phyloP scores from a whole-genome alignment of 306 rosid species.

The Castanopsis chinensis region DNA sequence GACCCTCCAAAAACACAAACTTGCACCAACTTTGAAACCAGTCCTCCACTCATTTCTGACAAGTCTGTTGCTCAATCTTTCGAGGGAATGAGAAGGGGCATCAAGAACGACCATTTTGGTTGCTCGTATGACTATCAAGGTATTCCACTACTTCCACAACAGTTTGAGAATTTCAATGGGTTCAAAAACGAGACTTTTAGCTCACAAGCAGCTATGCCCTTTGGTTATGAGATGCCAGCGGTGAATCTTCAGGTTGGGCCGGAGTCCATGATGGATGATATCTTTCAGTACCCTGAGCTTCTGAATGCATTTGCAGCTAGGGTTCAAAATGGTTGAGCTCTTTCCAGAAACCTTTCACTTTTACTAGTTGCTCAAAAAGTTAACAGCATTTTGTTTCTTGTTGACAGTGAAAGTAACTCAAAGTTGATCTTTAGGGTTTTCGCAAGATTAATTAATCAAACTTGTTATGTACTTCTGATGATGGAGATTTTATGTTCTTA shows the following conservation, averaged over 20 bases:
- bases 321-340: conserved; percentile 50
- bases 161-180: conserved; percentile 25
- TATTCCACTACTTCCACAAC: conserved; percentile 35
- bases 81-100: conserved; percentile 1
- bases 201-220: background rate
- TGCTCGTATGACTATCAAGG: conserved; percentile 29
- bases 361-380: background rate
- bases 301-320: conserved; percentile 43
- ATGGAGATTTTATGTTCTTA: background rate
- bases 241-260: conserved; percentile 25
- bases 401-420: background rate
- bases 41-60: conserved; percentile 6
- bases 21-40: background rate
- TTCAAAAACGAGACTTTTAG: background rate
- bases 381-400: background rate
- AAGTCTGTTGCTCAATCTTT: conserved; percentile 11
- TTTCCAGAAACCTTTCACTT: background rate
- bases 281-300: conserved; percentile 56
- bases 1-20: background rate
- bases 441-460: background rate
- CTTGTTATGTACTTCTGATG: background rate
- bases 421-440: background rate
- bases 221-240: conserved; percentile 30
- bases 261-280: conserved; percentile 31
- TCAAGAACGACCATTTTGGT: conserved; percentile 22